These are phyloP conservation scores for Mortierella sp. DNA, from an alignment of 371 early-diverging fungal species.

Conservation along the genomic window DNA sequence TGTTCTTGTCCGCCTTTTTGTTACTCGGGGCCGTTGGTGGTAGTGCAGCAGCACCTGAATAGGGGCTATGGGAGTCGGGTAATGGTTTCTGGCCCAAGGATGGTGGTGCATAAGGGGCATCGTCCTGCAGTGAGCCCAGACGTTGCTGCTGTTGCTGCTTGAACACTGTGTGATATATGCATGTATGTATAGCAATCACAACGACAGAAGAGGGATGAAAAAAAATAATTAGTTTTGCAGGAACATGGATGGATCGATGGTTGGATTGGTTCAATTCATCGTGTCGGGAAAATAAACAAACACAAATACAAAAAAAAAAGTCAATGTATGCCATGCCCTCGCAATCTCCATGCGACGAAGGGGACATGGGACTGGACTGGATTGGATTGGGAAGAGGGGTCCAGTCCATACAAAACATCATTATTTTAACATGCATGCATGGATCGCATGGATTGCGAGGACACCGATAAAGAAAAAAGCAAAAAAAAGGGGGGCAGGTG, in stretches of 20 bases:
- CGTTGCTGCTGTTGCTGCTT: slow-evolving; percentile 5
- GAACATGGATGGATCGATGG: neutral
- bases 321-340: neutral
- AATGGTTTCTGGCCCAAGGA: neutral
- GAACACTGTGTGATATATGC: neutral
- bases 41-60: neutral
- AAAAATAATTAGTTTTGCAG: neutral
- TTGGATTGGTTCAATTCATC: neutral
- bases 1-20: slow-evolving; percentile 11
- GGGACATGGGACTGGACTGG: neutral
- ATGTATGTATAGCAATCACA: too few species aligned
- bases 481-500: neutral
- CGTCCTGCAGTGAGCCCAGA: neutral
- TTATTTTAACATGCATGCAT: slow-evolving; percentile 4
- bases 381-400: neutral
- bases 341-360: slow-evolving; percentile 1
- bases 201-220: neutral
- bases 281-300: neutral
- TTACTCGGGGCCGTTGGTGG: neutral
- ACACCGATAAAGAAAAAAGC: neutral
- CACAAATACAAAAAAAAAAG: neutral
- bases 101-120: neutral
- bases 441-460: neutral
- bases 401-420: neutral
- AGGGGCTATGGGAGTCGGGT: neutral